These are phyloP conservation scores for Physcomitrellopsis africana DNA, from an alignment of 225 moss, liverwort and hornwort genomes.

Conservation along the genomic window DNA sequence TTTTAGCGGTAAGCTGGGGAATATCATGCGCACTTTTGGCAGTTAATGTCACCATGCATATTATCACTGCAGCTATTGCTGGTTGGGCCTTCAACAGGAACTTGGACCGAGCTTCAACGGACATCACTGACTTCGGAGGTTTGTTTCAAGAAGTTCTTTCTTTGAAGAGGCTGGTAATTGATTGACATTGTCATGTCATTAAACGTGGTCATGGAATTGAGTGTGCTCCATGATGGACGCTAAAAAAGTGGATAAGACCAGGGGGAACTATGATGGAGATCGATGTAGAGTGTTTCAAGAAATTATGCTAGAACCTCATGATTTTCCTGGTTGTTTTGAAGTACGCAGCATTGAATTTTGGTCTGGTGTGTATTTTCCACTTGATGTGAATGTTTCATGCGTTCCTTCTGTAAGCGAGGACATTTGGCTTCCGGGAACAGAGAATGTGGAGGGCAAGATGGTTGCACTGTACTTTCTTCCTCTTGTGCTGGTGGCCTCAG, in stretches of 20 bases:
- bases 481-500: slow-evolving; percentile 48
- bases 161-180: slow-evolving; percentile 24
- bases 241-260: no score
- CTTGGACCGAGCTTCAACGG: slow-evolving; percentile 30
- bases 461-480: slow-evolving; percentile 48
- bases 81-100: slow-evolving; percentile 51
- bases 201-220: no score
- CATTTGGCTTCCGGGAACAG: slow-evolving; percentile 19
- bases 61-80: slow-evolving; percentile 35
- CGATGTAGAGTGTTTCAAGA: no score
- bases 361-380: no score
- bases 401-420: neutral
- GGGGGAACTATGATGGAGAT: no score
- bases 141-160: slow-evolving; percentile 7
- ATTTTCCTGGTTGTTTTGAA: no score
- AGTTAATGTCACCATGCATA: slow-evolving; percentile 28
- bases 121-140: slow-evolving; percentile 32
- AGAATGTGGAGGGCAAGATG: slow-evolving; percentile 36
- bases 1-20: slow-evolving; percentile 32
- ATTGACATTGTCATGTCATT: neutral
- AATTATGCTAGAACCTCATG: no score
- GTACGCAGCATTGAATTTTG: no score
- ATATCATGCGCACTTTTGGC: slow-evolving; percentile 35
- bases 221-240: no score
- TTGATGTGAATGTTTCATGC: no score